phyloP scores from a whole-genome alignment of 805 yeast genomes.

The Alloascoidea africana region DNA sequence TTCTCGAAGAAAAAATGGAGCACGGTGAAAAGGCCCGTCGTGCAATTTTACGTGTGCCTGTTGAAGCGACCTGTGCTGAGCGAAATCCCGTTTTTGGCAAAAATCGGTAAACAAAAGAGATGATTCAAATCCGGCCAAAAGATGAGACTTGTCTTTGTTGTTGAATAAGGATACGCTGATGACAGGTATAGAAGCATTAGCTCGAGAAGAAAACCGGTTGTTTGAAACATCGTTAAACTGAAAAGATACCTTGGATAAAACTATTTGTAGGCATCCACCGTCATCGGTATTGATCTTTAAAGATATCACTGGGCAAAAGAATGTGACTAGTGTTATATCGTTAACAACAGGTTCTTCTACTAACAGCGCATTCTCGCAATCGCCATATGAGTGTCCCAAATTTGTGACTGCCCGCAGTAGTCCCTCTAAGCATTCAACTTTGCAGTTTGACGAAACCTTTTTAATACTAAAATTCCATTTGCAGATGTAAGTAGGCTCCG shows the following conservation, averaged over 20 bases:
- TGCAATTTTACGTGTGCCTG: conserved; percentile 48
- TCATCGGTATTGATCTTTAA: neutral
- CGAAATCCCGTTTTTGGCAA: conserved; percentile 32
- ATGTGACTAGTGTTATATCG: conserved; percentile 52
- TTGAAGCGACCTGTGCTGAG: conserved; percentile 34
- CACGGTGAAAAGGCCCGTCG: conserved; percentile 76
- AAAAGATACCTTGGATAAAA: conserved; percentile 15
- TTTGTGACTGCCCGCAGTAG: conserved; percentile 27
- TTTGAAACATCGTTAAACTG: conserved; percentile 59
- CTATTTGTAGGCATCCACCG: neutral
- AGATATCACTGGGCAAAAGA: neutral
- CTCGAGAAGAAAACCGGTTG: conserved; percentile 38
- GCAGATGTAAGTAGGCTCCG: conserved; percentile 76
- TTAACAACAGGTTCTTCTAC: conserved; percentile 37
- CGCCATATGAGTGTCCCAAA: conserved; percentile 49
- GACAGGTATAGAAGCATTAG: conserved; percentile 33
- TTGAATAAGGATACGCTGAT: conserved; percentile 21
- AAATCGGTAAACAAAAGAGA: conserved; percentile 47
- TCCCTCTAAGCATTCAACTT: conserved; percentile 28
- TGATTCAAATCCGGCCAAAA: conserved; percentile 33
- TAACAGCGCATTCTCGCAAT: conserved; percentile 61
- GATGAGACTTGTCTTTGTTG: conserved; percentile 8
- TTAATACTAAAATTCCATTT: conserved; percentile 81
- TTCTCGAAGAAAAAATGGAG: conserved; percentile 51
- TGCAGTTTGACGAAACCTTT: conserved; percentile 34